phyloP scores from a whole-genome alignment of 768 basidiomycete species.

The Gautieria morchelliformis region DNA sequence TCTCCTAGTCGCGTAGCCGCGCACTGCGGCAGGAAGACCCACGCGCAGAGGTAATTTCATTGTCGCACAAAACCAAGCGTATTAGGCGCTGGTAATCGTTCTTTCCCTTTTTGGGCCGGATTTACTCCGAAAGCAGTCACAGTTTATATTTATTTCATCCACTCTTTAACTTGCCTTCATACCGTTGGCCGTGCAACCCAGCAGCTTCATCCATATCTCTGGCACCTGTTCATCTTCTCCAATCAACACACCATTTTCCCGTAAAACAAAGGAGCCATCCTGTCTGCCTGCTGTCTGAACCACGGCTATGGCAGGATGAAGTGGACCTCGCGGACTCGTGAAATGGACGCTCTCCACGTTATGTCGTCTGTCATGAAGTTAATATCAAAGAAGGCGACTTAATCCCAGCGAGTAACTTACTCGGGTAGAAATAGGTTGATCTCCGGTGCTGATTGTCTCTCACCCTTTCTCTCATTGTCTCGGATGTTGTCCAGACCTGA shows the following conservation, averaged over 20 bases:
- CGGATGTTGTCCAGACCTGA: constrained; percentile 32
- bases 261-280: constrained; percentile 46
- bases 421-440: constrained; percentile 57
- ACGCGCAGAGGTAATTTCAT: background rate
- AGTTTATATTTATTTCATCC: background rate
- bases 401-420: constrained; percentile 27
- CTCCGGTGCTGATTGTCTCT: constrained; percentile 15
- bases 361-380: constrained; percentile 43
- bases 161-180: background rate
- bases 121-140: background rate
- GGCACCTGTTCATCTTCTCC: constrained; percentile 72
- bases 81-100: background rate
- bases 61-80: background rate
- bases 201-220: constrained; percentile 47
- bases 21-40: background rate
- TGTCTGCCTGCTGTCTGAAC: constrained; percentile 63
- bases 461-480: constrained; percentile 4
- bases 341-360: constrained; percentile 72
- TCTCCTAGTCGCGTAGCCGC: constrained; percentile 11
- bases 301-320: constrained; percentile 58
- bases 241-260: constrained; percentile 69
- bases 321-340: constrained; percentile 26
- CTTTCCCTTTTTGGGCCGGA: background rate
- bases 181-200: constrained; percentile 36
- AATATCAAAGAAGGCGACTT: background rate